These are phyloP conservation scores for Penicillium nucicola DNA, from an alignment of 495 filamentous ascomycete species.

Conservation along the genomic window DNA sequence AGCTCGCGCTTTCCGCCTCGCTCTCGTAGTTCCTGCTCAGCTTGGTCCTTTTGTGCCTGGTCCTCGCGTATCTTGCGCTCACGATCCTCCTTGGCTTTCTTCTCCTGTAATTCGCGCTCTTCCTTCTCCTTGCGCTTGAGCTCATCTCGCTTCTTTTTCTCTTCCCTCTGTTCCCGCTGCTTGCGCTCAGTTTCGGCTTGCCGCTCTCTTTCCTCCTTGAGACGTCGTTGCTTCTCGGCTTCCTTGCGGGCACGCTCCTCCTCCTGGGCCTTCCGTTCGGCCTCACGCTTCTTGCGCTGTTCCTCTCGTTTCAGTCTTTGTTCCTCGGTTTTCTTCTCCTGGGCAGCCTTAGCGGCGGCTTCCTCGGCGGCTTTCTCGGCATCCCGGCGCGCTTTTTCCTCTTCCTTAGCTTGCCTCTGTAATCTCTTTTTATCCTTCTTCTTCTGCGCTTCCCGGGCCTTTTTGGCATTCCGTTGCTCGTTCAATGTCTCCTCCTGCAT, in stretches of 20 bases:
- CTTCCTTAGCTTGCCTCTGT: constrained; percentile 82
- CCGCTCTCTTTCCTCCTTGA: constrained; percentile 79
- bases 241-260: constrained; percentile 81
- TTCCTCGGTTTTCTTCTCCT: constrained; percentile 79
- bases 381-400: constrained; percentile 82
- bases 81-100: constrained; percentile 63
- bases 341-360: constrained; percentile 67
- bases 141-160: constrained; percentile 66
- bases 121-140: constrained; percentile 61
- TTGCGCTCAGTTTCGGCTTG: constrained; percentile 74
- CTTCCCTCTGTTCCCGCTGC: constrained; percentile 69
- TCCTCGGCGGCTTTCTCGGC: constrained; percentile 92
- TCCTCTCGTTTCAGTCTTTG: constrained; percentile 78
- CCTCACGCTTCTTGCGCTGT: constrained; percentile 85
- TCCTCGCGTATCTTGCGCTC: constrained; percentile 66
- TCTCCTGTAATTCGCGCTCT: constrained; percentile 72
- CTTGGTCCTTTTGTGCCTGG: constrained; percentile 50
- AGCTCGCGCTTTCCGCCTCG: constrained; percentile 45
- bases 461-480: constrained; percentile 82
- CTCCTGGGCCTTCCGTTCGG: constrained; percentile 85
- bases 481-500: constrained; percentile 75
- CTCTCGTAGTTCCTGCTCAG: constrained; percentile 47
- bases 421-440: constrained; percentile 84
- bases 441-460: constrained; percentile 87
- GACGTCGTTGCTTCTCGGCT: constrained; percentile 69